These are phyloP conservation scores for Mariannaea sp. DNA, from an alignment of 2,329 filamentous ascomycete species.

Conservation along the genomic window DNA sequence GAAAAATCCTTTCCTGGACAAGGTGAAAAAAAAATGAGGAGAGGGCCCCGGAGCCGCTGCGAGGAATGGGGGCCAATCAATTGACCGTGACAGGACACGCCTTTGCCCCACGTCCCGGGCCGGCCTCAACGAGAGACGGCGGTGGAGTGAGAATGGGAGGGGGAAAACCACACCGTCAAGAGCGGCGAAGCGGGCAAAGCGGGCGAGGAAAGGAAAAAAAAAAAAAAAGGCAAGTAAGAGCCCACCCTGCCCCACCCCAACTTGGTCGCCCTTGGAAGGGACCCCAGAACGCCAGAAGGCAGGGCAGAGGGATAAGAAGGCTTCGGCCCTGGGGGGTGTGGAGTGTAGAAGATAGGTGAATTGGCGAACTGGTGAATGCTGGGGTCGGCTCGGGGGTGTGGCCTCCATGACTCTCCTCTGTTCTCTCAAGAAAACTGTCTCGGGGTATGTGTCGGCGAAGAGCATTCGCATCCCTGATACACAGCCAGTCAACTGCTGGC, in stretches of 20 bases:
- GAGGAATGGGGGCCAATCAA: constrained; percentile 42
- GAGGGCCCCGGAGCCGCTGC: constrained; percentile 28
- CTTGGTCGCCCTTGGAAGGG: constrained; percentile 13
- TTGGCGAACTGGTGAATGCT: constrained; percentile 17
- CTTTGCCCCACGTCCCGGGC: constrained; percentile 40
- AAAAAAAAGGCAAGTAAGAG: constrained; percentile 11
- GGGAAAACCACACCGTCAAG: constrained; percentile 34
- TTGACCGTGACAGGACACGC: constrained; percentile 38
- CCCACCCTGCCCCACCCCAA: constrained; percentile 20
- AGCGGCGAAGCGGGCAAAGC: constrained; percentile 34
- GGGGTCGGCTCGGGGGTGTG: constrained; percentile 20
- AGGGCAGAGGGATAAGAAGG: background rate
- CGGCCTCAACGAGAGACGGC: constrained; percentile 22
- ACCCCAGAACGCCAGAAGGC: constrained; percentile 15
- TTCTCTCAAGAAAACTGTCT: constrained; percentile 3
- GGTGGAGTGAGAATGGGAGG: constrained; percentile 31
- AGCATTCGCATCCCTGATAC: background rate
- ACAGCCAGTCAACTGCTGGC: background rate
- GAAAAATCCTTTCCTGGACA: constrained; percentile 10
- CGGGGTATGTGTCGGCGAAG: constrained; percentile 23
- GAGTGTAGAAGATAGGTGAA: constrained; percentile 21
- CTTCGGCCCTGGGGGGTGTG: constrained; percentile 32
- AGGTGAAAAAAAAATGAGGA: background rate
- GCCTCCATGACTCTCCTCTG: constrained; percentile 19
- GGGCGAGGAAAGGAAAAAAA: no score